A percentile compares a stretch with the other conserved stretches of the same genome.
Conservation (phyloP, 106 monocot genomes). For the Dendrobium chrysotoxum region DNA sequence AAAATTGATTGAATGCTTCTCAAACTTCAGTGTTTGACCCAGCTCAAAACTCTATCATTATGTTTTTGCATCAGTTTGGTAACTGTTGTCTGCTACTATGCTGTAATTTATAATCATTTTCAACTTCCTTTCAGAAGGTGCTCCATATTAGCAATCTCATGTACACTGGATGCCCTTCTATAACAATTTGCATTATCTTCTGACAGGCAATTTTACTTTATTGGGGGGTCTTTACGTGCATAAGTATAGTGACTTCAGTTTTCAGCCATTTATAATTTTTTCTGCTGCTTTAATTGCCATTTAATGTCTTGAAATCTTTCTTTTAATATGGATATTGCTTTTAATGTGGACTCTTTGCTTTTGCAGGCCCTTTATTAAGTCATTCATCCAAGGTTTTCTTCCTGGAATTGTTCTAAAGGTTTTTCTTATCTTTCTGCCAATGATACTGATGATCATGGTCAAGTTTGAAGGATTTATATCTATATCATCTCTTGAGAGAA, state of each 20-base stretch:
- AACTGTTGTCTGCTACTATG: background rate
- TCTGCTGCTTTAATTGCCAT: background rate
- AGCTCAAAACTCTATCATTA: background rate
- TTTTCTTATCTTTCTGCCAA: conserved; percentile 86
- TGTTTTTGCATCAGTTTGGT: background rate
- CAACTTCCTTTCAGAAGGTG: background rate
- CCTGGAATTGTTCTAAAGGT: conserved; percentile 92
- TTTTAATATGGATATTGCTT: background rate
- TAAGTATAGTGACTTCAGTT: background rate
- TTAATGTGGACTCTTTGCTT: background rate
- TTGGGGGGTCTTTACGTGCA: background rate
- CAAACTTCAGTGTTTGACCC: background rate
- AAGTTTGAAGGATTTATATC: conserved; percentile 77
- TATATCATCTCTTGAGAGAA: conserved; percentile 66
- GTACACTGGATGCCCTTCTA: background rate
- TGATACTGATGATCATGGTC: conserved; percentile 88
- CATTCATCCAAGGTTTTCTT: conserved; percentile 96
- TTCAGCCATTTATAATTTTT: background rate
- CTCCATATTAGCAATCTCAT: background rate
- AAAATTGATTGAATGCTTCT: background rate
- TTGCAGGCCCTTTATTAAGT: conserved; percentile 56
- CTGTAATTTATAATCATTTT: background rate
- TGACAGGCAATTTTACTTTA: background rate
- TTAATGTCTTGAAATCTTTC: background rate
- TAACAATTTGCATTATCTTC: background rate